Conservation (phyloP, 208 protist genomes). For the Spongospora subterranea region DNA sequence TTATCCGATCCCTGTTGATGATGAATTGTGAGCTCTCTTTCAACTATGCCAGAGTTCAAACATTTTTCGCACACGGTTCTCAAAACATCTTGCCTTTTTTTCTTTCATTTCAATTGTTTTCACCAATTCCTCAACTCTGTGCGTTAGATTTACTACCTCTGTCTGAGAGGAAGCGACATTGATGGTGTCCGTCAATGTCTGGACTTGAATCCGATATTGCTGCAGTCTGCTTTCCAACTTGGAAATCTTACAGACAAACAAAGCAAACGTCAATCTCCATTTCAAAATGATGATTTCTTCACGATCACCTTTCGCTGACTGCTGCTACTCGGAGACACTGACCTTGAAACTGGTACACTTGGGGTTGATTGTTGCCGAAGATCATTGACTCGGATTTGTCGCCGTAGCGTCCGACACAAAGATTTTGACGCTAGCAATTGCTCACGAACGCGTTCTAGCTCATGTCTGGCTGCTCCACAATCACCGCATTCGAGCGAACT, state of each 20-base stretch:
- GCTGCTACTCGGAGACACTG: neutral
- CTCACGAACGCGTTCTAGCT: too few species aligned
- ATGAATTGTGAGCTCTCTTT: neutral
- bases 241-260: neutral
- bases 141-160: neutral
- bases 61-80: too few species aligned
- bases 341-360: too few species aligned
- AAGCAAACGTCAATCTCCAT: neutral
- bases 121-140: neutral
- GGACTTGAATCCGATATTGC: neutral
- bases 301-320: neutral
- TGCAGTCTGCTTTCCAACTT: constrained; percentile 9
- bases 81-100: neutral
- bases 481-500: too few species aligned
- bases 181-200: neutral
- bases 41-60: too few species aligned
- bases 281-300: neutral
- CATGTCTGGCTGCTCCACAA: too few species aligned
- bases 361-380: too few species aligned
- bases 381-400: too few species aligned
- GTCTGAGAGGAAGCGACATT: neutral
- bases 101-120: neutral
- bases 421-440: too few species aligned
- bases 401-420: too few species aligned
- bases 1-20: neutral